Evolutionary conservation across 495 filamentous ascomycete species (phyloP), one percentile per base, ranked within the genome.

Genomic region (Paragyromitra xinjiangensis): DNA sequence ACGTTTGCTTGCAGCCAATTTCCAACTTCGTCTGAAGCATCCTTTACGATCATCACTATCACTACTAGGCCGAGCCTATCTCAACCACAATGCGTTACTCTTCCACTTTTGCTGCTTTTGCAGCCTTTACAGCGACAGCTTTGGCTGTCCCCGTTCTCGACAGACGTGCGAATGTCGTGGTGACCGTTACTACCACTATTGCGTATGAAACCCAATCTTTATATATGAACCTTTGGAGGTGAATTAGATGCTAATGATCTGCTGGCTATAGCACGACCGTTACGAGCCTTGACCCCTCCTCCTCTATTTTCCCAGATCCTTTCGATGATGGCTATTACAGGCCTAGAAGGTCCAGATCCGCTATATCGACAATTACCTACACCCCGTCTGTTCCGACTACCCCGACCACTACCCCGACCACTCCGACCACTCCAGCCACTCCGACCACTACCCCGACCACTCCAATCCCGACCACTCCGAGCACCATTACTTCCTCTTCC

Each of bases 121-220:
- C 63, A 40, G 80, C 75, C 19, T 19, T 79, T 45, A 75, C 68
- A 9, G 69, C 71, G 42, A 56, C 56, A 16, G 34, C 70, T 45
- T 51, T 79, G 53, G 80, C 80, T 37, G 64, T 68, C 24, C 80
- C 80, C 8, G 67, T 77, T 66, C 45, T 70, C n/a, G 78, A 81
- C 12, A 81, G 64, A 67, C 67, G 79, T 63, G 65, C 34, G 14
- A 51, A 34, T 50, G 39, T 11, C 26, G 29, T 78, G 34, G 29
- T 78, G 39, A 78, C 77, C 11, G 75, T 72, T 14, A 71, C 24
- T 55, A 71, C 58, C 8, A 80, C 78, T 7, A 44, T 80, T 16
- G 64, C 45, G 78, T 80, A 80, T 58, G 62, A 9, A 16, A 71
- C 44, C 16, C 16, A 63, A 40, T 71, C 19, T 50, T 50, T 48